These are phyloP conservation scores for Clonostachys solani DNA, from an alignment of 2,329 filamentous ascomycete genomes.

Conservation along the genomic window DNA sequence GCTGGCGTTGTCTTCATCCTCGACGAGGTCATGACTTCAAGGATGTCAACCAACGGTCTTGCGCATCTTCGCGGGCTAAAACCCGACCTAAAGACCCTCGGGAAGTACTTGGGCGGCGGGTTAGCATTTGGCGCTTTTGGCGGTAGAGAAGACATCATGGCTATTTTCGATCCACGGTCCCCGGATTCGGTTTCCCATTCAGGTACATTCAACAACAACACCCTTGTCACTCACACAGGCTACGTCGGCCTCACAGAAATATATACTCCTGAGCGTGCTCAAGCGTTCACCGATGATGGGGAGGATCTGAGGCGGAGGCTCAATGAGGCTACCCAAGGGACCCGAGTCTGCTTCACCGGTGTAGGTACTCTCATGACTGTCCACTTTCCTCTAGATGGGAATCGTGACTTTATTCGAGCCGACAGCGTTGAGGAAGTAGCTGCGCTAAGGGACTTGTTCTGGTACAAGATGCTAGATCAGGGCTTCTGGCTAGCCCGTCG, in stretches of 20 bases:
- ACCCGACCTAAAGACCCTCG: constrained; percentile 60
- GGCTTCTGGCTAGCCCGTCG: constrained; percentile 35
- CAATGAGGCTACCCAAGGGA: constrained; percentile 21
- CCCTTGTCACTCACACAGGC: constrained; percentile 54
- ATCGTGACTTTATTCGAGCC: constrained; percentile 8
- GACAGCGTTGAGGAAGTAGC: constrained; percentile 16
- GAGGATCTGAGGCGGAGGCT: constrained; percentile 20
- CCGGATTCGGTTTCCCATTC: constrained; percentile 43
- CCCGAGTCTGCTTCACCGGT: constrained; percentile 29
- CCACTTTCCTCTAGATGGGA: constrained; percentile 26
- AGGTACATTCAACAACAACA: constrained; percentile 67
- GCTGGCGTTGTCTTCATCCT: constrained; percentile 57
- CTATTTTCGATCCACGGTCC: constrained; percentile 45
- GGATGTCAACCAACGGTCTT: constrained; percentile 46
- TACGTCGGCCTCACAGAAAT: constrained; percentile 27
- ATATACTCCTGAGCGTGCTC: constrained; percentile 23
- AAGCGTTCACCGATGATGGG: constrained; percentile 21
- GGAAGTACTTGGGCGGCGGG: constrained; percentile 65
- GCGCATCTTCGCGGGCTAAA: constrained; percentile 32
- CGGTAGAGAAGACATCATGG: constrained; percentile 54
- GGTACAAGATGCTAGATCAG: constrained; percentile 39
- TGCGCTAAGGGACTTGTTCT: constrained; percentile 33
- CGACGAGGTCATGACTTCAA: constrained; percentile 69
- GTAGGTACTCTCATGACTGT: constrained; percentile 26
- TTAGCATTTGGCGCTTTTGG: constrained; percentile 65